Evolutionary conservation across 345 rosid genomes (phyloP).

Genomic region (Turritis glabra): DNA sequence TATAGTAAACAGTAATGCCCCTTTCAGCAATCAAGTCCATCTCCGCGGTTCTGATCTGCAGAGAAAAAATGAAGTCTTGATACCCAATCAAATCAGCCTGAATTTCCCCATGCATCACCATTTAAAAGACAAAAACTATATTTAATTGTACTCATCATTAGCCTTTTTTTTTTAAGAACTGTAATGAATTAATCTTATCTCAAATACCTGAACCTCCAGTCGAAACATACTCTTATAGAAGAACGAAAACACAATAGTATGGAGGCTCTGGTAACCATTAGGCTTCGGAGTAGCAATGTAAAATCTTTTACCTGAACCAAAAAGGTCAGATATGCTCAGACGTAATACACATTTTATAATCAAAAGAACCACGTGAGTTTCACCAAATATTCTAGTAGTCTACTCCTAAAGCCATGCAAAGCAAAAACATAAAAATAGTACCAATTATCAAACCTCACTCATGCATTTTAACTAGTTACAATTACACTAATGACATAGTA

Average conservation of each 20-base stretch:
- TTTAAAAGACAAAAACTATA: background rate
- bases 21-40: conserved; percentile 97
- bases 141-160: background rate
- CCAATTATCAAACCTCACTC: no score
- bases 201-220: conserved; percentile 79
- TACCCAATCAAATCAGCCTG: conserved; percentile 9
- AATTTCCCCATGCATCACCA: conserved; percentile 11
- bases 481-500: no score
- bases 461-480: no score
- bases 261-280: conserved; percentile 98
- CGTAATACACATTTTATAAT: no score
- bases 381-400: no score
- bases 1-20: conserved; percentile 97
- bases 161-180: background rate
- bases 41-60: conserved; percentile 96
- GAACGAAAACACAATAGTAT: conserved; percentile 87
- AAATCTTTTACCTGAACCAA: conserved; percentile 81
- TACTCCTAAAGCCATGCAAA: no score
- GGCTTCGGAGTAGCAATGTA: conserved; percentile 99
- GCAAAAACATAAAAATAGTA: no score
- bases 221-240: conserved; percentile 89
- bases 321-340: conserved; percentile 27
- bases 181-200: conserved; percentile 7
- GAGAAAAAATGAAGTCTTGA: conserved; percentile 18
- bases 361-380: no score